Percentiles rank a stretch among this genome's conserved stretches.
Evolutionary conservation across 768 basidiomycete species (phyloP).

Genomic region (Pleurotus eryngii): DNA sequence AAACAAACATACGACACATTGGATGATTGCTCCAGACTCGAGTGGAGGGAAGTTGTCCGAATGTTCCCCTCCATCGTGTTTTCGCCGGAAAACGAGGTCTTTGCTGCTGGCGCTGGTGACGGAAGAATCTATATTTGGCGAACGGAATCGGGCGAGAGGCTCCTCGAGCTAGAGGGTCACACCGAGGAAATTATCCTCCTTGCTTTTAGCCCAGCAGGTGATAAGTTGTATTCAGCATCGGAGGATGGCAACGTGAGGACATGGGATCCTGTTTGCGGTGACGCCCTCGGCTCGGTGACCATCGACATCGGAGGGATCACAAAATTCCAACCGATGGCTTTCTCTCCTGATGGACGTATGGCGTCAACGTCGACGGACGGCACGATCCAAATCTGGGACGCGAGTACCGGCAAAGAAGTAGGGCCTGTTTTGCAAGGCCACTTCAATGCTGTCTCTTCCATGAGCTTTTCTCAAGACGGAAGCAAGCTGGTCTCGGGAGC

Average conservation of each 20-base stretch:
- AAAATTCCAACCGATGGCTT: constrained; percentile 3
- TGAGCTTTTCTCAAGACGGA: constrained; percentile 4
- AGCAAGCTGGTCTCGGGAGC: constrained; percentile 3
- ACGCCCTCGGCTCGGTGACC: background rate
- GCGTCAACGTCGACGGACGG: constrained; percentile 3
- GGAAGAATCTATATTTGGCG: background rate
- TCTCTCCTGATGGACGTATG: constrained; percentile 1
- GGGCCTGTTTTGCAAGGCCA: constrained; percentile 3
- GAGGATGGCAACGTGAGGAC: constrained; percentile 1
- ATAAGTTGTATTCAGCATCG: background rate
- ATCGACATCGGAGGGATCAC: background rate
- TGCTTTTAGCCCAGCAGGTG: constrained; percentile 7
- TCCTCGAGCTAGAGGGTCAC: constrained; percentile 6
- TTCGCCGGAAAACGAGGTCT: background rate
- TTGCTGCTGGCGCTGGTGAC: constrained; percentile 2
- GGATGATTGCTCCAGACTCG: background rate
- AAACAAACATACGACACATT: background rate
- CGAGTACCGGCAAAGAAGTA: background rate
- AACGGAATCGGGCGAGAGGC: background rate
- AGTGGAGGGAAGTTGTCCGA: background rate
- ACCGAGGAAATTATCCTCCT: background rate
- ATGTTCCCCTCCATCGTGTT: constrained; percentile 6
- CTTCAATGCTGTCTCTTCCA: background rate
- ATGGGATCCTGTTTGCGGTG: background rate
- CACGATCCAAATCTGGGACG: constrained; percentile 4